These are phyloP conservation scores for Fonsecaea pedrosoi DNA, from an alignment of 2,329 filamentous ascomycete species.

Conservation along the genomic window DNA sequence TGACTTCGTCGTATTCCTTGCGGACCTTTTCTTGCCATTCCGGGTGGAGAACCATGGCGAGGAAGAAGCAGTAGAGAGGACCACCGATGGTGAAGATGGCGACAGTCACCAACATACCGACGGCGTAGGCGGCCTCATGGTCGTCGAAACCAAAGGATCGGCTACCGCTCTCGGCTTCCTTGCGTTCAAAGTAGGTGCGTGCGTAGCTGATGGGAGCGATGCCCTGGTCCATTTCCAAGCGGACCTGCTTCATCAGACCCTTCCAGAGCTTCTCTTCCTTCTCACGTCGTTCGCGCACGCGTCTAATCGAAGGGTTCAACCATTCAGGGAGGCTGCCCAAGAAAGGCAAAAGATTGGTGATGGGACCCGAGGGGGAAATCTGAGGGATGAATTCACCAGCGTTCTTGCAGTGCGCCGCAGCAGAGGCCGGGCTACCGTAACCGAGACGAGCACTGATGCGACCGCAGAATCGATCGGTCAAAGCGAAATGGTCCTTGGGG, in stretches of 20 bases:
- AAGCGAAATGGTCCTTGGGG: slow-evolving; percentile 41
- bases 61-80: slow-evolving; percentile 41
- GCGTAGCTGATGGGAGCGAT: slow-evolving; percentile 40
- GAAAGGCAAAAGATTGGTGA: slow-evolving; percentile 41
- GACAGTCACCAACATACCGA: slow-evolving; percentile 41
- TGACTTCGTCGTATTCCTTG: slow-evolving; percentile 54
- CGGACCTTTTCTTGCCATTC: slow-evolving; percentile 56
- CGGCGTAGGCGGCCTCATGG: slow-evolving; percentile 41
- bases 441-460: slow-evolving; percentile 40
- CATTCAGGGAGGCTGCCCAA: slow-evolving; percentile 40
- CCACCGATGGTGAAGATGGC: slow-evolving; percentile 42
- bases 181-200: slow-evolving; percentile 40
- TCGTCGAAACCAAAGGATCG: slow-evolving; percentile 39
- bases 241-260: slow-evolving; percentile 40
- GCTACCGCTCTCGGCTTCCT: slow-evolving; percentile 35
- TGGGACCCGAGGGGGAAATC: slow-evolving; percentile 41
- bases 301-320: slow-evolving; percentile 39
- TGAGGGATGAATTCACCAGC: slow-evolving; percentile 42
- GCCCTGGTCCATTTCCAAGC: slow-evolving; percentile 37
- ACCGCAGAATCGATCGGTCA: slow-evolving; percentile 41
- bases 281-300: slow-evolving; percentile 40
- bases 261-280: slow-evolving; percentile 43
- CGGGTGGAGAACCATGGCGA: slow-evolving; percentile 58
- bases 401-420: slow-evolving; percentile 41
- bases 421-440: slow-evolving; percentile 39